Evolutionary conservation across 345 rosid species (phyloP).

Genomic region (Salix exigua): DNA sequence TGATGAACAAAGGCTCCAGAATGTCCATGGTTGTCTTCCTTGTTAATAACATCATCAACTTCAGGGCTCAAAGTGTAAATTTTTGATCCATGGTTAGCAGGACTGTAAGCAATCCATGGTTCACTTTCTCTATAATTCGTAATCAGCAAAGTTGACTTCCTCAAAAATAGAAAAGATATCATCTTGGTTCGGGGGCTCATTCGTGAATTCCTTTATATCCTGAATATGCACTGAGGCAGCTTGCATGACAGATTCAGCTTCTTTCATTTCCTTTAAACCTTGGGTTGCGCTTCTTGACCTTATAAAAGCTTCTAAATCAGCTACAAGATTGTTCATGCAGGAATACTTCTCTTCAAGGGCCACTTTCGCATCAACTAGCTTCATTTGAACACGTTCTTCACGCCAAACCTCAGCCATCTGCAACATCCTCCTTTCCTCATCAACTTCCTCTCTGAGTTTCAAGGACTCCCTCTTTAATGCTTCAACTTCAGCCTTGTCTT

Average conservation of each 20-base stretch:
- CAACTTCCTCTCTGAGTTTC: conserved; percentile 64
- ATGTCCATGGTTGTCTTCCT: conserved; percentile 35
- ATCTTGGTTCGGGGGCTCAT: conserved; percentile 60
- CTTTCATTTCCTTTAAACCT: conserved; percentile 37
- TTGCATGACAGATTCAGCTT: conserved; percentile 47
- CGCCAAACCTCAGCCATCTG: conserved; percentile 99
- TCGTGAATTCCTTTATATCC: conserved; percentile 54
- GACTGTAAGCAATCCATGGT: conserved; percentile 33
- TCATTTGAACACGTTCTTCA: conserved; percentile 94
- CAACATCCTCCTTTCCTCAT: conserved; percentile 84
- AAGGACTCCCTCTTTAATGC: conserved; percentile 59
- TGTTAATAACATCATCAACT: conserved; percentile 26
- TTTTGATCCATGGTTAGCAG: conserved; percentile 44
- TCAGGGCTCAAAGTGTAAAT: conserved; percentile 53
- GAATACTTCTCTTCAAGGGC: conserved; percentile 54
- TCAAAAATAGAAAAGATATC: conserved; percentile 65
- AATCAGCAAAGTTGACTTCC: conserved; percentile 46
- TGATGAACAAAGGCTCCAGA: conserved; percentile 36
- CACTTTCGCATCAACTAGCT: conserved; percentile 76
- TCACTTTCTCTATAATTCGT: conserved; percentile 42
- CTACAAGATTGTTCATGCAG: conserved; percentile 58
- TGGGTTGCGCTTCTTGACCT: conserved; percentile 36
- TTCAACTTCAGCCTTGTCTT: conserved; percentile 78
- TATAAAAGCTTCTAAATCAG: conserved; percentile 53
- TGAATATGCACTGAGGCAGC: conserved; percentile 47